phyloP scores from a whole-genome alignment of 106 monocot genomes.

The Ottelia alismoides region DNA sequence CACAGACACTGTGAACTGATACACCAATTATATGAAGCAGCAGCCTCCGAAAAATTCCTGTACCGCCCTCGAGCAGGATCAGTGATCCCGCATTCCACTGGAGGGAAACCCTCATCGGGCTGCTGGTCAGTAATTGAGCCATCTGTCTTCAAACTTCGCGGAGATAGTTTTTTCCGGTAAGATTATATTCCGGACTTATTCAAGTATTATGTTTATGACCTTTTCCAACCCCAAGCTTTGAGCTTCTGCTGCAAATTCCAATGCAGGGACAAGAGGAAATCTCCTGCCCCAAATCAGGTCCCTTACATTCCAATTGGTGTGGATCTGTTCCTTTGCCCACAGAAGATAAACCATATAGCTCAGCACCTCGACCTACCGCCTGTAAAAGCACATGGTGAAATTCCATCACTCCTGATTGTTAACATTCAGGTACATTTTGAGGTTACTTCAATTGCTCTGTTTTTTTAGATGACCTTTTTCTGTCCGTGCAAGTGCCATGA shows the following conservation, averaged over 20 bases:
- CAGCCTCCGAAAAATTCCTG: slow-evolving; percentile 61
- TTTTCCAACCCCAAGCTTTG: too few species aligned
- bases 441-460: neutral
- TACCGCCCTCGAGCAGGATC: slow-evolving; percentile 58
- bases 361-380: slow-evolving; percentile 53
- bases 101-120: slow-evolving; percentile 36
- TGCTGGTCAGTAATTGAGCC: slow-evolving; percentile 73
- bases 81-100: slow-evolving; percentile 38
- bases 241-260: too few species aligned
- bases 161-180: slow-evolving; percentile 80
- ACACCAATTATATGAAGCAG: slow-evolving; percentile 12
- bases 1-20: neutral
- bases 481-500: neutral
- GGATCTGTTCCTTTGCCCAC: slow-evolving; percentile 42
- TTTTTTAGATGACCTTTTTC: neutral
- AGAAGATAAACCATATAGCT: slow-evolving; percentile 49
- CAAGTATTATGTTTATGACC: too few species aligned
- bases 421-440: slow-evolving; percentile 56
- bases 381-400: slow-evolving; percentile 42
- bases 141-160: slow-evolving; percentile 77
- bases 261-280: slow-evolving; percentile 64
- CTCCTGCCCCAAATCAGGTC: slow-evolving; percentile 25
- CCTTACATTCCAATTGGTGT: slow-evolving; percentile 50
- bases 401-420: slow-evolving; percentile 67
- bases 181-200: too few species aligned